Evolutionary conservation across 1,139 yeast species (phyloP).

Genomic region (Sporopachydermia cereana): DNA sequence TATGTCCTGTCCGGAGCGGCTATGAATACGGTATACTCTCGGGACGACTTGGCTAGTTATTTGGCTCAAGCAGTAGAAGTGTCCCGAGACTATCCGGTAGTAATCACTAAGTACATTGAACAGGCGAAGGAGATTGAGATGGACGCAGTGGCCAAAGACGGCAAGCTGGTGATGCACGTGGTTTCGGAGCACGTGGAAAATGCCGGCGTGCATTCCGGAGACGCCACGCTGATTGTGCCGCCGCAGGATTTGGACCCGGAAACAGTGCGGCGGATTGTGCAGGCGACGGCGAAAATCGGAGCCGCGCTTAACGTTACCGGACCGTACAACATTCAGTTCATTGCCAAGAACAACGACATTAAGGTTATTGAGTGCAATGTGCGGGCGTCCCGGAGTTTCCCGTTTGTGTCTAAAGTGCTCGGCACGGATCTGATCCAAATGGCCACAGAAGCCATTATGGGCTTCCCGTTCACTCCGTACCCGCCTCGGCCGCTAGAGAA

Average conservation of each 20-base stretch:
- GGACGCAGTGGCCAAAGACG: conserved; percentile 97
- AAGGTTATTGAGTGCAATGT: conserved; percentile 98
- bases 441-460: conserved; percentile 96
- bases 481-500: conserved; percentile 87
- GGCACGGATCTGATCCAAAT: conserved; percentile 95
- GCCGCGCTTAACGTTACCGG: conserved; percentile 94
- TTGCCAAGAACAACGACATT: conserved; percentile 82
- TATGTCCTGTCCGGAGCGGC: conserved; percentile 98
- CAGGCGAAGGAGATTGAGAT: conserved; percentile 97
- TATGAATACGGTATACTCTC: conserved; percentile 91
- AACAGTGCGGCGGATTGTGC: conserved; percentile 83
- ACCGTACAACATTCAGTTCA: conserved; percentile 95
- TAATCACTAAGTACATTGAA: conserved; percentile 92
- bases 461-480: conserved; percentile 75
- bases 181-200: conserved; percentile 98
- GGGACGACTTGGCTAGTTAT: conserved; percentile 79
- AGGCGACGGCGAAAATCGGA: conserved; percentile 94
- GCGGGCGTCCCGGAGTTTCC: conserved; percentile 97
- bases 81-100: conserved; percentile 96
- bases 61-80: conserved; percentile 93
- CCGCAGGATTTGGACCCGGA: conserved; percentile 93
- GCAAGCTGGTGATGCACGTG: conserved; percentile 92
- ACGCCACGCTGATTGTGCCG: conserved; percentile 94
- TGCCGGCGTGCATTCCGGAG: conserved; percentile 99
- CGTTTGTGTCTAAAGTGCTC: conserved; percentile 94